Conservation (phyloP, 192 early-diverging fungal species). For the Entomortierella beljakovae region DNA sequence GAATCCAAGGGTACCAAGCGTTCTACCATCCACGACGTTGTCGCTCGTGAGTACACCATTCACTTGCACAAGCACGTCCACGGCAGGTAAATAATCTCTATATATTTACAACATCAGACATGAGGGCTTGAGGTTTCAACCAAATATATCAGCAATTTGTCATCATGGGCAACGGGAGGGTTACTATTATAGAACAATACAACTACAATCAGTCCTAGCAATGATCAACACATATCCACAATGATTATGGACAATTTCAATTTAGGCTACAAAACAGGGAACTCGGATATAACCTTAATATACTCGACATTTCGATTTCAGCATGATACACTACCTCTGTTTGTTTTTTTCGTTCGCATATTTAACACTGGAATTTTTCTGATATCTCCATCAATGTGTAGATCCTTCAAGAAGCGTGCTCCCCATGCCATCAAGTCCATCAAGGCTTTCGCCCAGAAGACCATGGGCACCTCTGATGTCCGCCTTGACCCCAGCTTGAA, state of each 20-base stretch:
- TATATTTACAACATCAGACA: background rate
- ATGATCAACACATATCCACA: too few species aligned
- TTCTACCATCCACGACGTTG: constrained; percentile 87
- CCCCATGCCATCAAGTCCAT: constrained; percentile 96
- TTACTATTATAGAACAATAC: too few species aligned
- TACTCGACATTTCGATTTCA: too few species aligned
- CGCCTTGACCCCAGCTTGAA: constrained; percentile 96
- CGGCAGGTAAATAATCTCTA: constrained; percentile 63
- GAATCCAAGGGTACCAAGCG: constrained; percentile 80
- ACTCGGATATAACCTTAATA: too few species aligned
- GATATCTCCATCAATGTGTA: constrained; percentile 33
- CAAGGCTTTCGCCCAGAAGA: constrained; percentile 88
- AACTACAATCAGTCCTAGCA: too few species aligned
- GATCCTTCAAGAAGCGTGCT: constrained; percentile 97
- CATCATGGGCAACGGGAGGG: too few species aligned
- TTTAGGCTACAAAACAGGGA: too few species aligned
- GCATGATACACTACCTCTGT: too few species aligned
- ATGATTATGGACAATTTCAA: too few species aligned
- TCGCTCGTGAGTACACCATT: constrained; percentile 99
- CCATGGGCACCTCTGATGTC: constrained; percentile 97
- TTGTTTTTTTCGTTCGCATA: too few species aligned
- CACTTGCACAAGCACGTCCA: constrained; percentile 97
- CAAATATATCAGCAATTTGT: too few species aligned
- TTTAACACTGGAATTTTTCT: background rate
- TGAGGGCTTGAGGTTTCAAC: too few species aligned